Conservation (phyloP, 176 grass and related monocot genomes). For the Puccinellia tenuiflora region DNA sequence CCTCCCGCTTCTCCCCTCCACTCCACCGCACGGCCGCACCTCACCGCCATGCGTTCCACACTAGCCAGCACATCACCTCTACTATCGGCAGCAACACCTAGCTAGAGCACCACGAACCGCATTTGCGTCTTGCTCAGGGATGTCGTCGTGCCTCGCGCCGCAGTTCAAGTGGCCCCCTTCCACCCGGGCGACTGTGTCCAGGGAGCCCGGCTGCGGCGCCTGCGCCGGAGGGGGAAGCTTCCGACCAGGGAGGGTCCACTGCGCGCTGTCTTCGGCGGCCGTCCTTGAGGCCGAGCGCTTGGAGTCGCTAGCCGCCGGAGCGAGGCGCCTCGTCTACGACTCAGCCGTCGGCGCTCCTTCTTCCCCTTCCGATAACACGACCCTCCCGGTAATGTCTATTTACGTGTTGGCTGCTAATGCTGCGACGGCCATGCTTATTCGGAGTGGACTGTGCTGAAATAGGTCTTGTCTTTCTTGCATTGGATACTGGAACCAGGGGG, state of each 20-base stretch:
- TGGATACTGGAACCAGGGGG: constrained; percentile 8
- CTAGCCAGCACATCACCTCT: background rate
- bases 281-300: constrained; percentile 10
- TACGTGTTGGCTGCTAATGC: background rate
- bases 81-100: background rate
- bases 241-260: constrained; percentile 24
- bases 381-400: constrained; percentile 23
- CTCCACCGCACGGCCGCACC: background rate
- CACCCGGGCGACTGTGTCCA: constrained; percentile 22
- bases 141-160: constrained; percentile 49
- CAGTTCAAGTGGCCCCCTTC: constrained; percentile 46
- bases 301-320: background rate
- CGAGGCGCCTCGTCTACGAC: background rate
- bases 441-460: background rate
- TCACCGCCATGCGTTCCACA: constrained; percentile 19
- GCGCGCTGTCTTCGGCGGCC: background rate
- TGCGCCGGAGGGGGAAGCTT: background rate
- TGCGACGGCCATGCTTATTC: background rate
- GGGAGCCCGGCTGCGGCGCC: constrained; percentile 15
- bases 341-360: background rate
- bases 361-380: background rate
- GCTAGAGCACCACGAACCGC: background rate
- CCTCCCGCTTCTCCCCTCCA: constrained; percentile 19
- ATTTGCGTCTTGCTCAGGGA: background rate
- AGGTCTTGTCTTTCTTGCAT: background rate